Base-by-base conservation (phyloP, 169 alveolate species). In the Pseudocohnilembus persalinus region DNA sequence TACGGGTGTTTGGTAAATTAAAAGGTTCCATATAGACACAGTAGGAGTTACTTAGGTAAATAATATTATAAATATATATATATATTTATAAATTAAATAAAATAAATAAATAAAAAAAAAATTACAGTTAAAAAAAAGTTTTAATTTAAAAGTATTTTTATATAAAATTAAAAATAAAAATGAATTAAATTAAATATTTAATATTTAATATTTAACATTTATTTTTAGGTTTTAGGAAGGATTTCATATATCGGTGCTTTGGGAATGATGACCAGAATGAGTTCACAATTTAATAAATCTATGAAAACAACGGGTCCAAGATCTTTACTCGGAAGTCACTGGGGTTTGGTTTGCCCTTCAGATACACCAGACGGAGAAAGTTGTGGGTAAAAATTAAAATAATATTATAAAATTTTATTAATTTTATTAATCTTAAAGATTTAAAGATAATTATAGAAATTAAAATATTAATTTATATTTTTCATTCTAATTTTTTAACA, bases 311-410 rank as follows among this genome's bases (percentile, higher is more conserved):
- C 99, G 77, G 99, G 99, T 0, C 99, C 99, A 24, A 95, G 99
- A 63, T 98, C 99, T 73, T 92, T 99, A 30, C 99, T 98, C 88
- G 99, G 99, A 16, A 97, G 99, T 29, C 99, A 99, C 89, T 99
- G 99, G 99, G 99, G 99, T 15, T 97, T 99, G 94, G 87, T 99
- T 26, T 99, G 99, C 83, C 99, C 99, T 0, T 97, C 99, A 88
- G 99, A 99, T 90, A 99, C 99, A 1, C 99, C 99, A 0, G 99
- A 99, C 85, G 99, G 99, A 0, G 99, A 98, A 88, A 96, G 99
- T 34, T 98, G 99, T 88, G 99, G 99, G 24, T 91, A n/a, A n/a
- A n/a, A n/a, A n/a, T n/a, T n/a, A n/a, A n/a, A n/a, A n/a, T n/a
- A n/a, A n/a, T n/a, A n/a, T n/a, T n/a, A n/a, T n/a, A n/a, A n/a